These are phyloP conservation scores for Asterophora parasitica DNA, from an alignment of 768 basidiomycete species.

Conservation along the genomic window DNA sequence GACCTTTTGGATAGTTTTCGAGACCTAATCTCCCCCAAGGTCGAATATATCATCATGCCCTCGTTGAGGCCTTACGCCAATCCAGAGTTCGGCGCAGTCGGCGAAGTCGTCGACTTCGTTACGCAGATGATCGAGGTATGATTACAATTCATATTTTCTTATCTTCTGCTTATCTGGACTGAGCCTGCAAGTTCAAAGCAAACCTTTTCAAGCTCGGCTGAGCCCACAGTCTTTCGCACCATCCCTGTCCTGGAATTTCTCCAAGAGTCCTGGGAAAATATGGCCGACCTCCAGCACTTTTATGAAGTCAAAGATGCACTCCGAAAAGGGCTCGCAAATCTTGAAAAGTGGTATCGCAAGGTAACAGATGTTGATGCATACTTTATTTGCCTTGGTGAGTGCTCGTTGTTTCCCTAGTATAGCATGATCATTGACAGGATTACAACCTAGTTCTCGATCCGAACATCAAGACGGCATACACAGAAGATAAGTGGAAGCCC, in stretches of 20 bases:
- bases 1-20: too few relatives aligned
- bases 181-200: background rate
- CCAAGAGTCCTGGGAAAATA: background rate
- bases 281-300: background rate
- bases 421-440: background rate
- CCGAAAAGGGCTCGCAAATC: constrained; percentile 11
- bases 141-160: too few relatives aligned
- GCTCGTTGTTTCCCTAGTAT: background rate
- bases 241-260: background rate
- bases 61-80: too few relatives aligned
- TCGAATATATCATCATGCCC: too few relatives aligned
- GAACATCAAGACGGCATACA: constrained; percentile 13
- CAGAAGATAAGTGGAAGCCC: constrained; percentile 10
- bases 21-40: too few relatives aligned
- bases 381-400: constrained; percentile 11
- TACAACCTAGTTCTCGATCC: constrained; percentile 9
- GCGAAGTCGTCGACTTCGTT: constrained; percentile 29
- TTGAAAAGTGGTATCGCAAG: background rate
- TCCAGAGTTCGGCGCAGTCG: constrained; percentile 8
- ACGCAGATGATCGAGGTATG: constrained; percentile 2
- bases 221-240: background rate
- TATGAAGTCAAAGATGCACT: constrained; percentile 3
- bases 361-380: constrained; percentile 9
- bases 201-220: background rate
- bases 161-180: too few relatives aligned